Percentiles rank a stretch among this genome's conserved stretches.
Evolutionary conservation across 2,329 filamentous ascomycete species (phyloP).

Genomic region (Chalaropsis ovoidea): DNA sequence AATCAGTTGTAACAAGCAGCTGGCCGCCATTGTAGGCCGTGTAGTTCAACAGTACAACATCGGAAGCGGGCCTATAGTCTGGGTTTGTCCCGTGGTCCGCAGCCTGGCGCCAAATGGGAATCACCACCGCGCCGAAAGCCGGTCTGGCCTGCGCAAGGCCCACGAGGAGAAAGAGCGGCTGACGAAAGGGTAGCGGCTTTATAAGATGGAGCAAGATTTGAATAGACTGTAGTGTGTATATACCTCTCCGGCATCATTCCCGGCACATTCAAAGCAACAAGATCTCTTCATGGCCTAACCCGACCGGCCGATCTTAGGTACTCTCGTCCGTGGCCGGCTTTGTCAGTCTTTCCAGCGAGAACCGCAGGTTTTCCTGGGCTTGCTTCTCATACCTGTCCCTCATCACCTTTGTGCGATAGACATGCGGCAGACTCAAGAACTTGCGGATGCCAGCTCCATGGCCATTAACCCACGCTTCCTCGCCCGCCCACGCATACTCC

Average conservation of each 20-base stretch:
- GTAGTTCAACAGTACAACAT: constrained; percentile 10
- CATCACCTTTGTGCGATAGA: constrained; percentile 21
- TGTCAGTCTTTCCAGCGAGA: constrained; percentile 6
- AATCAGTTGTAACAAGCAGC: constrained; percentile 15
- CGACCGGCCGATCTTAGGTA: background rate
- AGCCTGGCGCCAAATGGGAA: constrained; percentile 12
- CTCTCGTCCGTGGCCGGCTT: background rate
- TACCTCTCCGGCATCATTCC: background rate
- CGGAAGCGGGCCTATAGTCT: constrained; percentile 8
- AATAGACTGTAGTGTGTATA: background rate
- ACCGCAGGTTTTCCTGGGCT: constrained; percentile 12
- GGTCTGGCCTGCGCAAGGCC: background rate
- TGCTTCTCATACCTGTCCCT: constrained; percentile 19
- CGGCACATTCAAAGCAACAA: too few relatives aligned
- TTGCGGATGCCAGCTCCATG: constrained; percentile 12
- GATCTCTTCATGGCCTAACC: background rate
- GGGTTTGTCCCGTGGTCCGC: constrained; percentile 15
- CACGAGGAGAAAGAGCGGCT: constrained; percentile 2
- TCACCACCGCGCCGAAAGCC: constrained; percentile 6
- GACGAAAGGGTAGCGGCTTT: background rate
- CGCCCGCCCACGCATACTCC: constrained; percentile 24
- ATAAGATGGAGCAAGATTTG: background rate
- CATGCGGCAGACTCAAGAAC: constrained; percentile 17
- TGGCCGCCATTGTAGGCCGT: constrained; percentile 9
- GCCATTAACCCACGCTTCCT: constrained; percentile 14